Evolutionary conservation across 1,139 yeast genomes (phyloP), one percentile per base, ranked within the genome.

Genomic region (Lodderomyces parapsilosis): DNA sequence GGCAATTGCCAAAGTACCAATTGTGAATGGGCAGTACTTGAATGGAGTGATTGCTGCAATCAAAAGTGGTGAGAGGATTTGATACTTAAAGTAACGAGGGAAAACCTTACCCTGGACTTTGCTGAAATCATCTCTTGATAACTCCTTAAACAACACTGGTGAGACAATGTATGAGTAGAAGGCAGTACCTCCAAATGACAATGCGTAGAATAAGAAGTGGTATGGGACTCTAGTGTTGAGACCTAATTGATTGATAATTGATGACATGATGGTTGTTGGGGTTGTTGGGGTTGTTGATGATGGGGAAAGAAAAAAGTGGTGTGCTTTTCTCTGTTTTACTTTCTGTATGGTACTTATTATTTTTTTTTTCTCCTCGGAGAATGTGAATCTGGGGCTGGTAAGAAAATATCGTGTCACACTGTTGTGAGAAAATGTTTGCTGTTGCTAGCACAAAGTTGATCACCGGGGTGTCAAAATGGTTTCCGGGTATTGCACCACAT

Each of bases 101-200:
- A 93, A 89, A 30, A 90, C 79, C 44, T 78, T 73, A 54, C 78
- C 74, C 65, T 93, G 98, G 44, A 93, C 74, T 25, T 70, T 67
- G 38, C 93, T 81, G 63, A 93, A 93, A 56, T 88, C 85, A 48
- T 86, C 84, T 51, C 87, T 75, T 38, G 88, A 83, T 47, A 93
- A 76, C 10, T 77, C 75, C 61, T 85, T 83, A 73, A 86, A 88
- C 8, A 96, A 95, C 40, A 85, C 74, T 42, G 94, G 88, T 1
- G 97, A 90, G 3, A 86, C 84, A 49, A 86, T 73, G 62, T 85
- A 91, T 2, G 96, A 84, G 63, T 93, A 94, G 72, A 88, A 89
- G 1, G 87, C 69, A 0, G 95, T 77, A 11, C 96, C 87, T 24
- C 98, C 98, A 60, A 89, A 83, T 2, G 70, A 63, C 33, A 72